Base-by-base conservation (phyloP, 441 rosid genomes). In the Euphorbia schlechtendalii region DNA sequence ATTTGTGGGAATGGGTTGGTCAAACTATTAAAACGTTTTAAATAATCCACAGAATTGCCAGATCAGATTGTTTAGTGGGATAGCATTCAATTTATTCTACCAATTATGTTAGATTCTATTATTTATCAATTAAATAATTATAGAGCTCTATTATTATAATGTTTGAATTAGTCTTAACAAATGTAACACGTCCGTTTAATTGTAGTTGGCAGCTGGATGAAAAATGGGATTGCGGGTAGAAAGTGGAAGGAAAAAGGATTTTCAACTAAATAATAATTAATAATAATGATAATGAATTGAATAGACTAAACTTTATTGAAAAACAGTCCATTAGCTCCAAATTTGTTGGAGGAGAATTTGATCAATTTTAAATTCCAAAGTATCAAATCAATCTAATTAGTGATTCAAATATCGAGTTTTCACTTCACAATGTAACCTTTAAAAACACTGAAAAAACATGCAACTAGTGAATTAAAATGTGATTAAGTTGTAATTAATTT, bases 371-470 rank as follows among this genome's bases (percentile, higher is more conserved):
- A 13, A 27, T 27, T 55, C 1, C 25, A 6, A 20, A 21, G 14
- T 53, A 11, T 52, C n/a, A n/a, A n/a, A 32, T 32, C 34, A 32
- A 32, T 32, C 34, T 32, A 32, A 32, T 32, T 32, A 32, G 34
- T 32, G 34, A 32, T 32, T 32, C 34, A 32, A 14, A 13, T 63
- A 51, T 40, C 51, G 51, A 53, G 59, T 38, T 54, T 64, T 34
- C 49, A 32, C 52, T 65, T 65, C 68, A 38, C 52, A 65, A n/a
- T 25, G 12, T 3, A 5, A 24, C 24, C 30, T 49, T 49, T 13
- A 30, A 36, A 3, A 22, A 40, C 38, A 4, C 11, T 32, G 2
- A 38, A 9, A 56, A 30, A 25, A 24, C 3, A 25, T 25, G 21
- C 59, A 55, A 56, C 12, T 56, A 32, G 34, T 32, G 34, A 32